Base-by-base conservation (phyloP, 2,329 filamentous ascomycete genomes). In the Trichoderma sp. region DNA sequence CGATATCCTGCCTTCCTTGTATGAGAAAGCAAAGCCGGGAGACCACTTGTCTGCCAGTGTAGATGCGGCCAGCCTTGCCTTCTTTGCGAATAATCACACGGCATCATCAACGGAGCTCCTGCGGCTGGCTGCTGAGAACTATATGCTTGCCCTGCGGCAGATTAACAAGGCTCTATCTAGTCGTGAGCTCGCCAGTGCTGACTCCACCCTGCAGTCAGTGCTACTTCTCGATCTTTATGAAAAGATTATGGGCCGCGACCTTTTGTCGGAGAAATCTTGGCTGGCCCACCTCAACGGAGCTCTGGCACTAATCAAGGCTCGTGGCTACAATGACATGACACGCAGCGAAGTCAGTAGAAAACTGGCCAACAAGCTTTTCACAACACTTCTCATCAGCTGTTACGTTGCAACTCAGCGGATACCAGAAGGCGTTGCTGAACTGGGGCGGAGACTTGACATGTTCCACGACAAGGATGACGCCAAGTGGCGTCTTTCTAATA, bases 181-280 rank as follows among this genome's bases (percentile, higher is more conserved):
- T 18, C 70, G 26, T 3, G 43, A 64, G 13, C 24, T 66, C 2
- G 64, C 70, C 1, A 30, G 54, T 11, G 46, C 66, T 2, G 72
- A 74, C 10, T 72, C 69, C 18, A 71, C 69, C 4, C 61, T 76
- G 0, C 75, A 76, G 52, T 71, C 75, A 2, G 66, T 75, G 2
- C 59, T 76, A 6, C 71, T 76, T 11, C 73, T 76, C 7, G 75
- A 76, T 46, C 70, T 75, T 39, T 76, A 74, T 54, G 75, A 76
- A 69, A 76, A 75, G 68, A 73, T 76, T 52, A 70, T 71, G 30
- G 67, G 69, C 6, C 71, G 72, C 8, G 63, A 71, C 5, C 69
- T 52, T 3, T n/a, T 26, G 3, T 46, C 56, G 1, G 55, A 65
- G 1, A 39, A 61, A 2, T 63, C 73, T 2, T 74, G 73, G 71